Evolutionary conservation across 768 basidiomycete genomes (phyloP).

Genomic region (Boletus sensibilis): DNA sequence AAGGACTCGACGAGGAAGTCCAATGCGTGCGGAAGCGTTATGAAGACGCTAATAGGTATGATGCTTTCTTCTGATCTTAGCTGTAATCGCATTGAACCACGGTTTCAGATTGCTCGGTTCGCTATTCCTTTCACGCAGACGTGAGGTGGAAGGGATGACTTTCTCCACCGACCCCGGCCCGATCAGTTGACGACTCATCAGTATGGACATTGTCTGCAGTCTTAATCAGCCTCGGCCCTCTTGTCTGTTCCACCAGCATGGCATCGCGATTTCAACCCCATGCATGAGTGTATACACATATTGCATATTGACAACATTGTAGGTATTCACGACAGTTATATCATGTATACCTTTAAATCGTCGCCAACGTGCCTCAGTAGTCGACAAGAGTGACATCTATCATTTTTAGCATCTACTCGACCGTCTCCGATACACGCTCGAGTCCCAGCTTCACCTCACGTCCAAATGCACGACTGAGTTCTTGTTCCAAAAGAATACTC

Average conservation of each 20-base stretch:
- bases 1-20: constrained; percentile 39
- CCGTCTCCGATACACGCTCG: constrained; percentile 23
- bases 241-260: background rate
- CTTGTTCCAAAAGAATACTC: constrained; percentile 61
- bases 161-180: background rate
- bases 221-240: background rate
- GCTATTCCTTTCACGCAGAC: constrained; percentile 61
- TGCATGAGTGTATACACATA: constrained; percentile 2
- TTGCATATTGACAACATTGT: constrained; percentile 3
- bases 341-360: constrained; percentile 3
- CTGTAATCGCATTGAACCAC: constrained; percentile 5
- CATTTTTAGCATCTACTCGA: constrained; percentile 13
- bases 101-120: constrained; percentile 56
- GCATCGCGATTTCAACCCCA: background rate
- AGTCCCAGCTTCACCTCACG: constrained; percentile 36
- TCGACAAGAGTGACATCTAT: background rate
- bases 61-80: background rate
- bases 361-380: background rate
- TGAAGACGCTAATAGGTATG: constrained; percentile 63
- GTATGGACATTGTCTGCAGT: background rate
- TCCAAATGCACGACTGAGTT: constrained; percentile 51
- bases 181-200: background rate
- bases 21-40: constrained; percentile 56
- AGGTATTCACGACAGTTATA: constrained; percentile 1
- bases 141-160: constrained; percentile 22